Evolutionary conservation across 805 yeast genomes (phyloP).

Genomic region (Starmerella stigmatis): DNA sequence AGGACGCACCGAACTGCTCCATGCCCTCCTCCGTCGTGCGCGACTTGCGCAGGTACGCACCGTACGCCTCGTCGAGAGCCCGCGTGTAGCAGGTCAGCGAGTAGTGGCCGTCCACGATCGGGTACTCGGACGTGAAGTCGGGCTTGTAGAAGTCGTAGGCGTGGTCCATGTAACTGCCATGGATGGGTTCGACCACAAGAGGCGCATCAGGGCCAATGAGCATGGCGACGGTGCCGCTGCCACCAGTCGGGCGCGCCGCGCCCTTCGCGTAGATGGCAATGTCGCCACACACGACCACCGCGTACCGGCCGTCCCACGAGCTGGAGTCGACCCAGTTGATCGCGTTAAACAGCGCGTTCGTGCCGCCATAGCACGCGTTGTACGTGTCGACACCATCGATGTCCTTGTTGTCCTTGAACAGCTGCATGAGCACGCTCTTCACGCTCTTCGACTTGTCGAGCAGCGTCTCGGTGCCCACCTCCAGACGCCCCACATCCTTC

Average conservation of each 20-base stretch:
- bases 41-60: conserved; percentile 52
- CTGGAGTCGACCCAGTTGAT: conserved; percentile 93
- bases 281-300: conserved; percentile 94
- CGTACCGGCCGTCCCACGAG: conserved; percentile 97
- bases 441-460: conserved; percentile 95
- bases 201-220: conserved; percentile 98
- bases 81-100: conserved; percentile 87
- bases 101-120: conserved; percentile 94
- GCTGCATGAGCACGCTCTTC: conserved; percentile 89
- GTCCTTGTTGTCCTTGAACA: conserved; percentile 78
- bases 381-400: conserved; percentile 92
- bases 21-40: conserved; percentile 44
- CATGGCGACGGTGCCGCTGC: conserved; percentile 93
- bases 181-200: conserved; percentile 73
- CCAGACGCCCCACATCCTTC: conserved; percentile 77
- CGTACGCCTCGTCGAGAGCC: conserved; percentile 83
- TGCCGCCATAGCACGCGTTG: conserved; percentile 98
- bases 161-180: conserved; percentile 92
- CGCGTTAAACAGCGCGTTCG: conserved; percentile 86
- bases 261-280: conserved; percentile 96
- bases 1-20: conserved; percentile 76
- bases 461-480: conserved; percentile 96
- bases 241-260: conserved; percentile 98
- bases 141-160: conserved; percentile 97
- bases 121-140: conserved; percentile 90